These are phyloP conservation scores for Aplosporella prunicola DNA, from an alignment of 2,329 filamentous ascomycete species.

Conservation along the genomic window DNA sequence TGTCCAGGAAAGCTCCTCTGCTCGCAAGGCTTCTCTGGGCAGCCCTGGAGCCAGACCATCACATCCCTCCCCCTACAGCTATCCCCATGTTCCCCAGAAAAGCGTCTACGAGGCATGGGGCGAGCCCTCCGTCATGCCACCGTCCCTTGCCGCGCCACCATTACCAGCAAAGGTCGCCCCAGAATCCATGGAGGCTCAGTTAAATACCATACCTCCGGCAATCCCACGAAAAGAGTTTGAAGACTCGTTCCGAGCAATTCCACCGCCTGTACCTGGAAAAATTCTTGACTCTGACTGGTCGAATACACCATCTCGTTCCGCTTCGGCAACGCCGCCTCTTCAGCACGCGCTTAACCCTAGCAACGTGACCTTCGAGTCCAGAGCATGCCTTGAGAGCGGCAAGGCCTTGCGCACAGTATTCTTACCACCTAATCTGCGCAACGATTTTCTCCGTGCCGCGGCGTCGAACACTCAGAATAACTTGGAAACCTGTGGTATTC, in stretches of 20 bases:
- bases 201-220: slow-evolving; percentile 1
- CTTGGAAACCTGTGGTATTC: slow-evolving; percentile 88
- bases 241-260: too few relatives aligned
- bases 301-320: slow-evolving; percentile 17
- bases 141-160: slow-evolving; percentile 25
- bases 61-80: too few relatives aligned
- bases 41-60: too few relatives aligned
- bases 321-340: slow-evolving; percentile 18
- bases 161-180: slow-evolving; percentile 25
- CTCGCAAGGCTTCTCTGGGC: slow-evolving; percentile 15
- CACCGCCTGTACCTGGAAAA: slow-evolving; percentile 20
- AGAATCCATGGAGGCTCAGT: background rate
- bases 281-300: slow-evolving; percentile 12
- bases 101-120: slow-evolving; percentile 26
- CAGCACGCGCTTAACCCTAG: slow-evolving; percentile 34
- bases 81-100: slow-evolving; percentile 36
- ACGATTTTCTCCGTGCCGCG: slow-evolving; percentile 65
- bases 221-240: slow-evolving; percentile 1
- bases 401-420: slow-evolving; percentile 80
- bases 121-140: slow-evolving; percentile 14
- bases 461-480: slow-evolving; percentile 67
- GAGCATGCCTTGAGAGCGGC: slow-evolving; percentile 83
- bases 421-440: slow-evolving; percentile 65
- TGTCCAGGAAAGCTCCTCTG: slow-evolving; percentile 15
- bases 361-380: slow-evolving; percentile 71